A percentile compares a stretch with the other conserved stretches of the same genome.
phyloP scores from a whole-genome alignment of 305 asterid species.

The Rubia balearica region DNA sequence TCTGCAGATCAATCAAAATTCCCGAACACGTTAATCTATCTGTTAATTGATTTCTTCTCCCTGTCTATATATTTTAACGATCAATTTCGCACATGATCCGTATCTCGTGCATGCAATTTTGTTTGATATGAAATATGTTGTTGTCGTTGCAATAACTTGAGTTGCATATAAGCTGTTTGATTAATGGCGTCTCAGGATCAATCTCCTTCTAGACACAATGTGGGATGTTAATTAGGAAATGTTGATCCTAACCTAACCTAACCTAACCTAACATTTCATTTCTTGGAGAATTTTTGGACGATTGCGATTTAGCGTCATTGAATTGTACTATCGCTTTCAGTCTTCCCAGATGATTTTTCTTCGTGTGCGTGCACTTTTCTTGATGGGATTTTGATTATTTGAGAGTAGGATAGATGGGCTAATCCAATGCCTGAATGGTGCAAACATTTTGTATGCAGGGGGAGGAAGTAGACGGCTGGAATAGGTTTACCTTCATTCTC shows the following conservation, averaged over 20 bases:
- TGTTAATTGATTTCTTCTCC: neutral
- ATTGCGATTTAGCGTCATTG: neutral
- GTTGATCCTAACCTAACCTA: neutral
- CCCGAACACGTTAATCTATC: neutral
- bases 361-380: neutral
- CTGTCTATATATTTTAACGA: neutral
- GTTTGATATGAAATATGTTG: neutral
- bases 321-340: neutral
- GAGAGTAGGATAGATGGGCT: neutral
- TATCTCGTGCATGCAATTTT: neutral
- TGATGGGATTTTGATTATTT: neutral
- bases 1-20: neutral
- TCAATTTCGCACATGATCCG: neutral
- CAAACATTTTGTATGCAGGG: neutral
- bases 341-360: neutral
- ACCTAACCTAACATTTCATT: neutral
- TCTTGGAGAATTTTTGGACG: neutral
- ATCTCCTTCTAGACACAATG: neutral
- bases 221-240: neutral
- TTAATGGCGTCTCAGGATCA: neutral
- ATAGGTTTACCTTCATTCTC: slow-evolving; percentile 17
- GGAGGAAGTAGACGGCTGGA: slow-evolving; percentile 4
- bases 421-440: neutral
- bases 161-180: neutral
- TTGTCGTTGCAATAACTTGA: neutral